phyloP scores from a whole-genome alignment of 2,329 filamentous ascomycete species.

The Aspergillus sergii region DNA sequence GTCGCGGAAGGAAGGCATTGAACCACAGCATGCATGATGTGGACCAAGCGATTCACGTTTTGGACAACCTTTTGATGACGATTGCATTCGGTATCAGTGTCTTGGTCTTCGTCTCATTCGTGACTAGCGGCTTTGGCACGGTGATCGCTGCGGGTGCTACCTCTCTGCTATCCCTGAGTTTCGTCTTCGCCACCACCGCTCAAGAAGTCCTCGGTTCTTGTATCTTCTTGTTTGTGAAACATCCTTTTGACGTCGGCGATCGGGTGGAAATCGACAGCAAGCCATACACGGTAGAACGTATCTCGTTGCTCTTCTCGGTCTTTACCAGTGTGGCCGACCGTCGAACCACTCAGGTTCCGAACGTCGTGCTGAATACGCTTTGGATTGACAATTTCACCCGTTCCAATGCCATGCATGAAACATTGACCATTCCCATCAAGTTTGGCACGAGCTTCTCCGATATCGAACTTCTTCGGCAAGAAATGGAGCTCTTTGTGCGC shows the following conservation, averaged over 20 bases:
- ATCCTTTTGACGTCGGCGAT: slow-evolving; percentile 95
- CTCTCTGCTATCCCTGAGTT: slow-evolving; percentile 90
- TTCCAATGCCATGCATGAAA: slow-evolving; percentile 88
- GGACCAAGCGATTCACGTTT: slow-evolving; percentile 86
- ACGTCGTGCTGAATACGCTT: slow-evolving; percentile 86
- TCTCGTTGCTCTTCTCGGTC: slow-evolving; percentile 89
- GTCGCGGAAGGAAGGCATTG: slow-evolving; percentile 84
- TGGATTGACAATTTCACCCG: slow-evolving; percentile 95
- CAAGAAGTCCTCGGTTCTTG: slow-evolving; percentile 98
- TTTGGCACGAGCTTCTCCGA: slow-evolving; percentile 91
- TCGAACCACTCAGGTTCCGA: slow-evolving; percentile 81
- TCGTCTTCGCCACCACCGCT: slow-evolving; percentile 88
- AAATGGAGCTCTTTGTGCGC: slow-evolving; percentile 83
- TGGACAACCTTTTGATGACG: slow-evolving; percentile 82
- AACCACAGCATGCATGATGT: slow-evolving; percentile 96
- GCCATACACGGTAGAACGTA: slow-evolving; percentile 83
- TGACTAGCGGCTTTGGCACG: slow-evolving; percentile 81
- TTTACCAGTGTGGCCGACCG: slow-evolving; percentile 82
- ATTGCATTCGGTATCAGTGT: slow-evolving; percentile 79
- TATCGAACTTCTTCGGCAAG: slow-evolving; percentile 77
- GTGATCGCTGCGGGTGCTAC: slow-evolving; percentile 90
- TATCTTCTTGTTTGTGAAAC: slow-evolving; percentile 98
- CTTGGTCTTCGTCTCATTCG: slow-evolving; percentile 87
- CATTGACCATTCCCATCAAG: slow-evolving; percentile 75
- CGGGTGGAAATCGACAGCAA: slow-evolving; percentile 76